phyloP scores from a whole-genome alignment of 305 asterid genomes.

The Solanum aculeatissimum region DNA sequence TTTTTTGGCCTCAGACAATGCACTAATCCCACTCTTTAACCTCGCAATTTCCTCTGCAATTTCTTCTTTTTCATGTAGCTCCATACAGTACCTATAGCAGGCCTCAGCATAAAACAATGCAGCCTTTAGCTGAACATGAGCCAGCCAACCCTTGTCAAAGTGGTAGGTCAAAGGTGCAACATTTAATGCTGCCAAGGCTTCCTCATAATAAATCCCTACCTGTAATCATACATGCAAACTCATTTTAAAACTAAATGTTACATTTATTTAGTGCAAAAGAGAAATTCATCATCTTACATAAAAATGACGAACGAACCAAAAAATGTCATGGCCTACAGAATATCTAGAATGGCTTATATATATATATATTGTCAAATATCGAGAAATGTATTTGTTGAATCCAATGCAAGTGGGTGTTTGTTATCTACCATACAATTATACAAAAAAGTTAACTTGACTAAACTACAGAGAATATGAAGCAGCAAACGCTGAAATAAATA shows the following conservation, averaged over 20 bases:
- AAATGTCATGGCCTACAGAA: neutral
- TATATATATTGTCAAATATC: neutral
- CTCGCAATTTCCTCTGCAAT: slow-evolving; percentile 97
- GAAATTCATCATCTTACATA: neutral
- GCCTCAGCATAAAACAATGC: slow-evolving; percentile 93
- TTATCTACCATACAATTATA: neutral
- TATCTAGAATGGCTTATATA: neutral
- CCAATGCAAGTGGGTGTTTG: neutral
- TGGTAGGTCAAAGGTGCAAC: slow-evolving; percentile 80
- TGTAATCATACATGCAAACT: slow-evolving; percentile 7
- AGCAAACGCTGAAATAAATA: neutral
- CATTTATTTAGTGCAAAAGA: neutral
- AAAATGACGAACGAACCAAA: neutral
- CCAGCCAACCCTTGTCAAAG: slow-evolving; percentile 83
- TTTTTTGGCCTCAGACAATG: slow-evolving; percentile 67
- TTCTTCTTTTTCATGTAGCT: slow-evolving; percentile 93
- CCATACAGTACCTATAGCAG: slow-evolving; percentile 81
- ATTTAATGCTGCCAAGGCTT: slow-evolving; percentile 65
- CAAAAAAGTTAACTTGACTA: neutral
- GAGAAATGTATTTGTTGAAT: neutral
- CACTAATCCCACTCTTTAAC: slow-evolving; percentile 66
- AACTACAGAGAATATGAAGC: neutral
- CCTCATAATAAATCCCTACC: slow-evolving; percentile 93
- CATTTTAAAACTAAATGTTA: neutral
- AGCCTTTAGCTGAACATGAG: slow-evolving; percentile 92